These are phyloP conservation scores for Nevesoporus exiguus DNA, from an alignment of 768 basidiomycete species.

Conservation along the genomic window DNA sequence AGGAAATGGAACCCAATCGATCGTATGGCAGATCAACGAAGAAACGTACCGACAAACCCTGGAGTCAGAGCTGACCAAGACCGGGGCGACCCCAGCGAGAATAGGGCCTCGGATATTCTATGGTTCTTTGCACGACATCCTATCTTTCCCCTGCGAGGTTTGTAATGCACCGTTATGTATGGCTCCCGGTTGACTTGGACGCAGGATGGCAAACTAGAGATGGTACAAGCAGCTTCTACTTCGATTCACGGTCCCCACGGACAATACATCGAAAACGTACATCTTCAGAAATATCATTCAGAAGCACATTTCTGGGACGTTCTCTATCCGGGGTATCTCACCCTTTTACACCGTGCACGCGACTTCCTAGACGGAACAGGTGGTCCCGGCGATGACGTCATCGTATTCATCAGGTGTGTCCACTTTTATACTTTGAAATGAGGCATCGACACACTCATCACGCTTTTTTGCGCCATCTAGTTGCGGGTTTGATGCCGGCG, in stretches of 20 bases:
- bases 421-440: neutral
- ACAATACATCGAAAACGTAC: constrained; percentile 30
- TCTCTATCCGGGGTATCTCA: constrained; percentile 63
- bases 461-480: constrained; percentile 35
- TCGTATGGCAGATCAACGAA: constrained; percentile 89
- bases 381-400: constrained; percentile 59
- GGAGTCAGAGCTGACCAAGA: constrained; percentile 39
- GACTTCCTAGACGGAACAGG: constrained; percentile 70
- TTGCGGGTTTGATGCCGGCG: constrained; percentile 92
- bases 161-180: neutral
- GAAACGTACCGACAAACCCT: constrained; percentile 72
- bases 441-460: neutral
- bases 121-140: constrained; percentile 89
- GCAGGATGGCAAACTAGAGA: constrained; percentile 74
- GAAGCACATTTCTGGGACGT: constrained; percentile 21
- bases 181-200: constrained; percentile 2
- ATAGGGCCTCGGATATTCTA: constrained; percentile 72
- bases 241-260: constrained; percentile 19
- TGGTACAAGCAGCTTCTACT: constrained; percentile 81
- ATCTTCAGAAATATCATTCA: constrained; percentile 16
- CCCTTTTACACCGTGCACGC: constrained; percentile 61
- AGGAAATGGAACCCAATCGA: constrained; percentile 95
- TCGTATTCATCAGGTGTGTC: constrained; percentile 84
- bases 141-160: constrained; percentile 92
- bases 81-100: constrained; percentile 28